These are phyloP conservation scores for Paxillus rubicundulus DNA, from an alignment of 768 basidiomycete genomes.

Conservation along the genomic window DNA sequence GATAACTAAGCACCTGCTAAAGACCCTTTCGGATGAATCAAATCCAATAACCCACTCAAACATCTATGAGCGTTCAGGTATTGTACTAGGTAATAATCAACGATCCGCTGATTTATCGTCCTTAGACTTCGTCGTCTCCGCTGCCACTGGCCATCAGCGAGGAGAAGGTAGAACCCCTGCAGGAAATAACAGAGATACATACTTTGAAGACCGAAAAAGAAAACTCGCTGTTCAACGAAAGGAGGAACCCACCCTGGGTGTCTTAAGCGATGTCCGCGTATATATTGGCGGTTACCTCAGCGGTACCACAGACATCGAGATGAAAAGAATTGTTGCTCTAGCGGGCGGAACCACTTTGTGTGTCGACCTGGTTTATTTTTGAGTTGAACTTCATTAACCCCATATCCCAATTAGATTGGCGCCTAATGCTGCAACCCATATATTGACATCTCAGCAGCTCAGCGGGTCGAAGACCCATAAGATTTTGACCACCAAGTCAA, in stretches of 20 bases:
- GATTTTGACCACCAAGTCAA: constrained; percentile 50
- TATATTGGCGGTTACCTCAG: constrained; percentile 72
- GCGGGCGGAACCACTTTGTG: constrained; percentile 71
- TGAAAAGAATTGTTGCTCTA: constrained; percentile 63
- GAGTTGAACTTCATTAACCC: constrained; percentile 5
- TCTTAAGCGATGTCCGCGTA: constrained; percentile 47
- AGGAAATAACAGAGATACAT: constrained; percentile 31
- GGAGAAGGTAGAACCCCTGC: constrained; percentile 41
- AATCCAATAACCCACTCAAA: constrained; percentile 83
- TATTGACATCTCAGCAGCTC: constrained; percentile 70
- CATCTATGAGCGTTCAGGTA: constrained; percentile 59
- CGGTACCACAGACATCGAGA: constrained; percentile 75
- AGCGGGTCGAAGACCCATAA: constrained; percentile 72
- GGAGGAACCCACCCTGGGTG: constrained; percentile 17
- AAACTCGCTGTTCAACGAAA: constrained; percentile 42
- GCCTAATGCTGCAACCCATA: constrained; percentile 70
- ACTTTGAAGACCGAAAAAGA: constrained; percentile 41
- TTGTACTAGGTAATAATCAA: constrained; percentile 10
- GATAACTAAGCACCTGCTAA: constrained; percentile 60
- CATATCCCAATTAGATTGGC: constrained; percentile 39
- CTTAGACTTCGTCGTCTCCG: constrained; percentile 58
- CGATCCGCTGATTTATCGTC: neutral
- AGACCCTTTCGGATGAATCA: constrained; percentile 55
- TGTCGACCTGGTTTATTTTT: constrained; percentile 17
- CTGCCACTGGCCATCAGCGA: constrained; percentile 68